Evolutionary conservation across 2,329 filamentous ascomycete species (phyloP).

Genomic region (Myriosclerotinia duriaeana): DNA sequence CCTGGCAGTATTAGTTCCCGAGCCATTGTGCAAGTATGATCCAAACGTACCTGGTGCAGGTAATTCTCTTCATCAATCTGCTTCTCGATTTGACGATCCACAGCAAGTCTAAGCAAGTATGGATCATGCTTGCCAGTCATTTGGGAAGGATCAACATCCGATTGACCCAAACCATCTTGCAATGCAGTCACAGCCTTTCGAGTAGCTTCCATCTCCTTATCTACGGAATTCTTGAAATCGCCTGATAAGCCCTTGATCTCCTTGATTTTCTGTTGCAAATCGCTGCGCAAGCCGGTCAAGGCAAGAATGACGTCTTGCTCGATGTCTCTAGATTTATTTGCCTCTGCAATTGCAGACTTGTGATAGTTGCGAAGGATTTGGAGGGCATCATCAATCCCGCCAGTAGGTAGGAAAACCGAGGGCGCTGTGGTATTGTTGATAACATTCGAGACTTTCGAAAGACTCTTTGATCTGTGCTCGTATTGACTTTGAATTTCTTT

Average conservation of each 20-base stretch:
- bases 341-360: conserved; percentile 73
- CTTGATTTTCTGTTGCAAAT: conserved; percentile 94
- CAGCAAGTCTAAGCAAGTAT: conserved; percentile 79
- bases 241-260: conserved; percentile 92
- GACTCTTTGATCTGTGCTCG: conserved; percentile 77
- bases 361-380: conserved; percentile 80
- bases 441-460: conserved; percentile 79
- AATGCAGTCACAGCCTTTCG: conserved; percentile 74
- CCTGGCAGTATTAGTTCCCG: conserved; percentile 51
- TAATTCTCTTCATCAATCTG: conserved; percentile 98
- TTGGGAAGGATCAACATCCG: conserved; percentile 72
- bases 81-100: conserved; percentile 86
- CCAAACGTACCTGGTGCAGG: conserved; percentile 70
- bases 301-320: conserved; percentile 89
- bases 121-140: conserved; percentile 88
- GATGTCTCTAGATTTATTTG: conserved; percentile 85
- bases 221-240: conserved; percentile 95
- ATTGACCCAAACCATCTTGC: conserved; percentile 77
- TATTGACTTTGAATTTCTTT: conserved; percentile 88
- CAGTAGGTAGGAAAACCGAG: conserved; percentile 71
- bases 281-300: conserved; percentile 78
- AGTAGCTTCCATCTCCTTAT: conserved; percentile 89
- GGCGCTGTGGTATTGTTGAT: conserved; percentile 78
- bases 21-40: conserved; percentile 15
- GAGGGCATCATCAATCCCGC: conserved; percentile 84